Evolutionary conservation across 2,329 filamentous ascomycete species (phyloP), one percentile per base, ranked within the genome.

Genomic region (Arthroderma uncinatum): DNA sequence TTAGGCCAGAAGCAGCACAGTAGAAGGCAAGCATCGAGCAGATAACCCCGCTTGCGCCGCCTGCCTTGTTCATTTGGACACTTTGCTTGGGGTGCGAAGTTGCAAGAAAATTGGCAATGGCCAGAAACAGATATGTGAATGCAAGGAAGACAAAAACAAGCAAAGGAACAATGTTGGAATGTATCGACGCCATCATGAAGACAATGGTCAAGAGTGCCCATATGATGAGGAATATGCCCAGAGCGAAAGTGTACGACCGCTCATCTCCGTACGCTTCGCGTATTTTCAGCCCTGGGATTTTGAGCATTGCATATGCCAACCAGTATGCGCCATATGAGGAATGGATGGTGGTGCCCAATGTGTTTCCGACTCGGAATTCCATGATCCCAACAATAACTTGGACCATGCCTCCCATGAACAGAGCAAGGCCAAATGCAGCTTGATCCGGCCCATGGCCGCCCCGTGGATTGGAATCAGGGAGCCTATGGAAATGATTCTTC

Each of bases 251-350:
- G 30, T 71, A 73, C 1, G 70, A 71, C 12, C 66, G 67, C 2
- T 62, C 59, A 47, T 68, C 70, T 8, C 70, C 73, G 57, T 82
- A 78, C 1, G 71, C 71, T 0, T 63, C 65, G 47, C 73, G 71
- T 62, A 83, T 81, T 54, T 77, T 79, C 2, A 81, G 76, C 1
- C 76, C 64, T 2, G 73, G 74, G 4, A 74, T 78, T 16, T 80
- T 70, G 62, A 82, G 79, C 71, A 83, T 81, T 62, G 76, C 79
- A 62, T 79, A 81, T 23, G 78, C 76, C 60, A 83, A 74, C 81
- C 80, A 83, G 72, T 83, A 83, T 59, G 80, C 79, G 58, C 80
- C 80, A 65, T 82, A 84, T 2, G 78, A 81, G 42, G 78, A 79
- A 58, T 83, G 79, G 7, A 82, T 78, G 5, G 80, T 83, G 30